These are phyloP conservation scores for Beauveria australis DNA, from an alignment of 2,329 filamentous ascomycete species.

Conservation along the genomic window DNA sequence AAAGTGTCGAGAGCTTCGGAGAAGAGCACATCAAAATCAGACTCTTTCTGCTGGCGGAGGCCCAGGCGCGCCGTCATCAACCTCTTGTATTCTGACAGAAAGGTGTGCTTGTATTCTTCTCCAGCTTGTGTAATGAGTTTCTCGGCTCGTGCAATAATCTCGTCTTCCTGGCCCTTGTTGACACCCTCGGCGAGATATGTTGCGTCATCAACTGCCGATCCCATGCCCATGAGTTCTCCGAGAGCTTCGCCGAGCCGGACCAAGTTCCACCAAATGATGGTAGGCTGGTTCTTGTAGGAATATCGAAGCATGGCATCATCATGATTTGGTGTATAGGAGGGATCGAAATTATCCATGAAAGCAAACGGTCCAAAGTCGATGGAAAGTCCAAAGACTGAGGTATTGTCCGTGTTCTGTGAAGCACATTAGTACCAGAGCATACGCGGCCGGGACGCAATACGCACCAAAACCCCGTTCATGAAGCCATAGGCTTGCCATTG, in stretches of 20 bases:
- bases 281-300: constrained; percentile 87
- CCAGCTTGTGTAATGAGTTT: constrained; percentile 70
- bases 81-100: constrained; percentile 80
- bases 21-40: constrained; percentile 74
- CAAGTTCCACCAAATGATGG: constrained; percentile 97
- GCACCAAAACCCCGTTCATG: constrained; percentile 82
- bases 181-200: constrained; percentile 68
- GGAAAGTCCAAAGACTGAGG: constrained; percentile 77
- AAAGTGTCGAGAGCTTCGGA: constrained; percentile 76
- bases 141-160: constrained; percentile 73
- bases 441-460: neutral
- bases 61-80: constrained; percentile 77
- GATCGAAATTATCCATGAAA: constrained; percentile 96
- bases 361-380: constrained; percentile 96
- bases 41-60: constrained; percentile 57
- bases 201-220: constrained; percentile 60
- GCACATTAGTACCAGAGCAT: constrained; percentile 15
- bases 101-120: constrained; percentile 82
- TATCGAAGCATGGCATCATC: constrained; percentile 86
- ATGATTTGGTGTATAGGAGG: constrained; percentile 90
- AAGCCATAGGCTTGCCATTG: constrained; percentile 98
- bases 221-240: constrained; percentile 80
- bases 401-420: constrained; percentile 81
- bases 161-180: constrained; percentile 48
- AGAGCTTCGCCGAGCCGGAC: constrained; percentile 83